Evolutionary conservation across 345 rosid genomes (phyloP).

Genomic region (Hibiscus tridactylites): DNA sequence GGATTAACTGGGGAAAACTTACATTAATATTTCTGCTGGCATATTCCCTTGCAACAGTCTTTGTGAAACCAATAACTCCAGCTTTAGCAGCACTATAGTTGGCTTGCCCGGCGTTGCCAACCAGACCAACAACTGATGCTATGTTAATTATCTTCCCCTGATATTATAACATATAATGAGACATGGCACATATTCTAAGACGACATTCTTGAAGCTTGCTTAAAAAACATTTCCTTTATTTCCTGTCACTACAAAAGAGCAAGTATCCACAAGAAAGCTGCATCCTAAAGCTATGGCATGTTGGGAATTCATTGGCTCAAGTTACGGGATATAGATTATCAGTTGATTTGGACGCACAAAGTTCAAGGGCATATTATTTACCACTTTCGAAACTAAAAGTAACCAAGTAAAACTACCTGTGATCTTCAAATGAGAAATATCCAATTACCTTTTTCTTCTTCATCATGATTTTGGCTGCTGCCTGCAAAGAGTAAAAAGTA

Average conservation of each 20-base stretch:
- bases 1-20: conserved; percentile 14
- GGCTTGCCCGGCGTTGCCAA: conserved; percentile 91
- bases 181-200: conserved; percentile 1
- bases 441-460: conserved; percentile 73
- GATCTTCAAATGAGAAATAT: background rate
- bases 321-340: background rate
- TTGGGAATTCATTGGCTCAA: background rate
- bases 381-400: too few species aligned
- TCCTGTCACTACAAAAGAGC: background rate
- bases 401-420: background rate
- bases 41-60: conserved; percentile 82
- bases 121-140: conserved; percentile 91
- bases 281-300: background rate
- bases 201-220: background rate
- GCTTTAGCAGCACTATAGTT: conserved; percentile 98
- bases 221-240: background rate
- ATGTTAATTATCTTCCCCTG: conserved; percentile 89
- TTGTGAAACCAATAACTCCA: conserved; percentile 89
- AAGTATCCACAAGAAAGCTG: conserved; percentile 2
- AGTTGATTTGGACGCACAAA: background rate
- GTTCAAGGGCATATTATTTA: background rate
- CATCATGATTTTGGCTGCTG: conserved; percentile 92
- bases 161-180: conserved; percentile 4
- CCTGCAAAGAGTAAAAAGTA: conserved; percentile 48
- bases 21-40: conserved; percentile 89